Base-by-base conservation (phyloP, 495 filamentous ascomycete species). In the Platismatia glauca region DNA sequence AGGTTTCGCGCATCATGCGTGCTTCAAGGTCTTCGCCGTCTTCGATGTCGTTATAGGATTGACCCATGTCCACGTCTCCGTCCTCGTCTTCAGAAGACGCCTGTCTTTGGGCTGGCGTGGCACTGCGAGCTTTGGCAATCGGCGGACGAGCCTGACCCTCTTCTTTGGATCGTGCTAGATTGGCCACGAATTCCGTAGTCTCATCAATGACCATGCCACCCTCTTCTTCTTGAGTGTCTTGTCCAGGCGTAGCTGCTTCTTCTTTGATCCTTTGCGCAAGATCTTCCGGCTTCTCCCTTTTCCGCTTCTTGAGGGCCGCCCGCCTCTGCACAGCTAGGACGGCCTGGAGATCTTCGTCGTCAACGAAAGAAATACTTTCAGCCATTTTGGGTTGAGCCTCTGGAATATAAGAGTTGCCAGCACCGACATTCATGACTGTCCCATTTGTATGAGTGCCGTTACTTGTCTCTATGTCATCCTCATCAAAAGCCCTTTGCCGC, bases 271-370 rank as follows among this genome's bases (percentile, higher is more conserved):
- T 88, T 55, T 83, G 82, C 16, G 90, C 93, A 66, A 98, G 77
- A 66, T 97, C 93, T 69, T 91, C 90, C 2, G 91, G 90, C 35
- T 86, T 82, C 39, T 81, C 78, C 72, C 84, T 88, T 77, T 93
- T 95, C 31, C 92, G 85, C 75, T 95, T 97, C 73, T 95, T 97
- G 39, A 97, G 79, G 0, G 90, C 91, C 22, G 83, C 81, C 59
- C 86, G 82, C 68, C 94, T 81, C 69, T 96, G 90, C 20, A 82
- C 77, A 3, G 94, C 88, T 38, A 98, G 79, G 2, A 87, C 86
- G 18, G 89, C 84, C 74, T 97, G 93, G 0, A 98, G 79, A 67
- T 96, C 91, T 33, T 97, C 94, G 68, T 97, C 94, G 69, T 97
- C 94, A 4, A 88, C 84, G 67, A 97, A 89, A 1, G 83, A 84